Conservation (phyloP, 768 basidiomycete genomes). For the Lentinula guzmanii region DNA sequence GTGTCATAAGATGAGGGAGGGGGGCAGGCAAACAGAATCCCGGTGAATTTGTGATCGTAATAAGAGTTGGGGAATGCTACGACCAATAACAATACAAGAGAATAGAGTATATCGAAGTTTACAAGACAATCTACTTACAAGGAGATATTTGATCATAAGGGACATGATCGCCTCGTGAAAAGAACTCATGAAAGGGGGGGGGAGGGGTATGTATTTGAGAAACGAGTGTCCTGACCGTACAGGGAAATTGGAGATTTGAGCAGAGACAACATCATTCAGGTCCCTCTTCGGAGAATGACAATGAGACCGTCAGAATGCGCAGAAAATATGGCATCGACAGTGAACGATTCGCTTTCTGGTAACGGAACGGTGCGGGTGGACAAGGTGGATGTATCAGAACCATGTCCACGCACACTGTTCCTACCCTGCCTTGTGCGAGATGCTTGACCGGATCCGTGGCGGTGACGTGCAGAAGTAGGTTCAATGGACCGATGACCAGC, state of each 20-base stretch:
- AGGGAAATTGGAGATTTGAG: background rate
- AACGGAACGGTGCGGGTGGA: background rate
- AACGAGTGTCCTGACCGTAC: background rate
- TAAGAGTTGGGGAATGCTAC: background rate
- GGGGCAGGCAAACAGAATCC: background rate
- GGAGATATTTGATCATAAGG: background rate
- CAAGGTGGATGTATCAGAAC: background rate
- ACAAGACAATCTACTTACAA: background rate
- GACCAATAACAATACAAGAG: background rate
- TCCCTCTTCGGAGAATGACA: constrained; percentile 62
- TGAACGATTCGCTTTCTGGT: constrained; percentile 24
- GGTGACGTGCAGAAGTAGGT: background rate
- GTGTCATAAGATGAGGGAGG: background rate
- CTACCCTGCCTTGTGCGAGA: background rate
- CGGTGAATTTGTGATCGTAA: background rate
- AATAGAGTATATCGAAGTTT: background rate
- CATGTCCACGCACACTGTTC: background rate
- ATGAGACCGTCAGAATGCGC: constrained; percentile 83
- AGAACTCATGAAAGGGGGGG: background rate
- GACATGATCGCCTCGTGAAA: background rate
- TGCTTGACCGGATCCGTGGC: background rate
- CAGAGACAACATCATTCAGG: constrained; percentile 6
- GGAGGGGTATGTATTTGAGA: background rate
- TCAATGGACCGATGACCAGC: background rate
- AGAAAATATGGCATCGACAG: constrained; percentile 79